phyloP scores from a whole-genome alignment of 2,329 filamentous ascomycete genomes.

The Microsporum audouinii region DNA sequence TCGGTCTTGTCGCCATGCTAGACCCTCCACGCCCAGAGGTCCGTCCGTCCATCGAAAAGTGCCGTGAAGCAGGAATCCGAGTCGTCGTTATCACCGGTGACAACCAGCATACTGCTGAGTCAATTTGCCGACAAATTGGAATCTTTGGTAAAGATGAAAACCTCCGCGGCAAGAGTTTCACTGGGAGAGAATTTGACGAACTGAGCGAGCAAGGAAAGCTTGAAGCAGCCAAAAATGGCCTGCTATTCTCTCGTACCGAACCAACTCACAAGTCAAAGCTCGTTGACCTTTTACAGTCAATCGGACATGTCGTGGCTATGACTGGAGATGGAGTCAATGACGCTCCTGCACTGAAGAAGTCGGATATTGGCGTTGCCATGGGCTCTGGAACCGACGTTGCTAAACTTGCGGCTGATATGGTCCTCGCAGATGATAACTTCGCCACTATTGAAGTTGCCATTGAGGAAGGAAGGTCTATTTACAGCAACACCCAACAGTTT shows the following conservation, averaged over 20 bases:
- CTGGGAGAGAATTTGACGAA: conserved; percentile 86
- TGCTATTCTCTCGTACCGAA: conserved; percentile 90
- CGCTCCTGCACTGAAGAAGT: conserved; percentile 93
- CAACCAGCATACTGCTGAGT: conserved; percentile 94
- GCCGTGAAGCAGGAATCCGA: conserved; percentile 84
- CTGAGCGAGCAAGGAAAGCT: conserved; percentile 69
- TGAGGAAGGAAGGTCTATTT: conserved; percentile 94
- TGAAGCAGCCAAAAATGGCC: conserved; percentile 71
- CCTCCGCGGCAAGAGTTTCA: conserved; percentile 83
- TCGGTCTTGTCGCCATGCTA: conserved; percentile 91
- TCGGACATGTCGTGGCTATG: conserved; percentile 95
- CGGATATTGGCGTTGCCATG: conserved; percentile 98
- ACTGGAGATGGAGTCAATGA: conserved; percentile 98
- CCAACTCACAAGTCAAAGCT: conserved; percentile 95
- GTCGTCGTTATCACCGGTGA: conserved; percentile 98
- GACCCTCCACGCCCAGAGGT: conserved; percentile 94
- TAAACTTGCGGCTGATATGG: conserved; percentile 95
- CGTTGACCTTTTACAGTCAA: conserved; percentile 86
- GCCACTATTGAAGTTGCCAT: conserved; percentile 93
- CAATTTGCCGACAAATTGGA: conserved; percentile 93
- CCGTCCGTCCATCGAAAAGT: conserved; percentile 71
- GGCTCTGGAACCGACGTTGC: conserved; percentile 94
- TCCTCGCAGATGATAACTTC: conserved; percentile 96
- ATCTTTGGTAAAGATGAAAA: conserved; percentile 76
- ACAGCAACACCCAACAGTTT: conserved; percentile 99